Evolutionary conservation across 148 eudicot genomes (phyloP).

Genomic region (Rhododendron henanense): DNA sequence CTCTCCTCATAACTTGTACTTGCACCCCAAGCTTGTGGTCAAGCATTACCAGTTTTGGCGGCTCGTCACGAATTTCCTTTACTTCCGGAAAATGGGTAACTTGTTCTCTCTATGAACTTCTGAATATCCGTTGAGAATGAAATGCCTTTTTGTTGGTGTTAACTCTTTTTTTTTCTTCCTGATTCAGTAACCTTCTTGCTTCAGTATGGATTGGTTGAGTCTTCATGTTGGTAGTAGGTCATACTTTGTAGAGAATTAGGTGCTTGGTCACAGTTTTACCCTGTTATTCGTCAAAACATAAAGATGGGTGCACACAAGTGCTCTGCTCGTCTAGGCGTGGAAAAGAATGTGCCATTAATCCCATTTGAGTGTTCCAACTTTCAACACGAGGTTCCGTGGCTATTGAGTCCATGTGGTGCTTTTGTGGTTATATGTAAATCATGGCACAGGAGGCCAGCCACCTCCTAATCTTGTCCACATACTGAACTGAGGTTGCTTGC

Average conservation of each 20-base stretch:
- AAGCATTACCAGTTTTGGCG: slow-evolving; percentile 96
- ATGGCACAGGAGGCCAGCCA: background rate
- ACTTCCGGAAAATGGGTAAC: slow-evolving; percentile 97
- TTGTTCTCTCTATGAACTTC: background rate
- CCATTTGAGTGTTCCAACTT: background rate
- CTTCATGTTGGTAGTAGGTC: background rate
- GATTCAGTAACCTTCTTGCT: background rate
- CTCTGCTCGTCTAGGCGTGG: background rate
- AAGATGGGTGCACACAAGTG: background rate
- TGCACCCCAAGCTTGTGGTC: slow-evolving; percentile 83
- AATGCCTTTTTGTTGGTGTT: too few species aligned
- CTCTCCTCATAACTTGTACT: slow-evolving; percentile 78
- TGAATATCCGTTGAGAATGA: background rate
- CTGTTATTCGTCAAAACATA: background rate
- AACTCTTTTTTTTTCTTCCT: background rate
- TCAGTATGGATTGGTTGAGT: background rate
- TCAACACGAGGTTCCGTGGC: background rate
- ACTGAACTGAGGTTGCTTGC: background rate
- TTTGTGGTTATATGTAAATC: background rate
- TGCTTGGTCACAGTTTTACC: background rate
- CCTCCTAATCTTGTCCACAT: background rate
- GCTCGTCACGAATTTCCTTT: slow-evolving; percentile 84
- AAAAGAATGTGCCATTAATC: background rate
- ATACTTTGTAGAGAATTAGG: background rate
- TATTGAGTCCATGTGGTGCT: background rate